phyloP scores from a whole-genome alignment of 192 early-diverging fungal genomes.

The Rhizophagus prolifer region DNA sequence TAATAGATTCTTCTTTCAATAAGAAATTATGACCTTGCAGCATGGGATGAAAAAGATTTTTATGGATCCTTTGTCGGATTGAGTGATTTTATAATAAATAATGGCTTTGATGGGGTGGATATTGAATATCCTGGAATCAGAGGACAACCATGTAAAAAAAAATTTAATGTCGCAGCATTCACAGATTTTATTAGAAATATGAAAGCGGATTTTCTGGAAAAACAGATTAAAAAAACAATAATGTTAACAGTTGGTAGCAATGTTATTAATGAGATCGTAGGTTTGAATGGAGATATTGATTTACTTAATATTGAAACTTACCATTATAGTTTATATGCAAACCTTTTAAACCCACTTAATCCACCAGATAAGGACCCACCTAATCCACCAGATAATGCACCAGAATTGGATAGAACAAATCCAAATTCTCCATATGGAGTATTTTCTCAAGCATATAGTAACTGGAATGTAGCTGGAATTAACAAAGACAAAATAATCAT shows the following conservation, averaged over 20 bases:
- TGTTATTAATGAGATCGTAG: too few relatives aligned
- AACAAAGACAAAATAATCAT: conserved; percentile 59
- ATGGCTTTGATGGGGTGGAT: neutral
- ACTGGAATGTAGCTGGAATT: conserved; percentile 59
- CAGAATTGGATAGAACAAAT: too few relatives aligned
- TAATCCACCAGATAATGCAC: too few relatives aligned
- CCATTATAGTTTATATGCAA: neutral
- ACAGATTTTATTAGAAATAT: neutral
- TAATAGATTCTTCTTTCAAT: neutral
- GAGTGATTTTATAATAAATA: neutral
- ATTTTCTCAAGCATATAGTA: conserved; percentile 48
- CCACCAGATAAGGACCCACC: too few relatives aligned
- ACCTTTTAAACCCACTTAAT: too few relatives aligned
- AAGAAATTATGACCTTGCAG: neutral
- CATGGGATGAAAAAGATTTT: neutral
- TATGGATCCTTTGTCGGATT: neutral
- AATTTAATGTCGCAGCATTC: neutral
- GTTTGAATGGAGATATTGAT: neutral
- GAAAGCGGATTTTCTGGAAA: neutral
- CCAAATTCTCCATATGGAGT: neutral
- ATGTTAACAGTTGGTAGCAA: neutral
- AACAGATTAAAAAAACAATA: neutral
- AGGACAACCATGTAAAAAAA: neutral
- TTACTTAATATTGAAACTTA: neutral
- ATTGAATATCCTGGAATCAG: neutral